These are phyloP conservation scores for Lentinula lateritia DNA, from an alignment of 768 basidiomycete species.

Conservation along the genomic window DNA sequence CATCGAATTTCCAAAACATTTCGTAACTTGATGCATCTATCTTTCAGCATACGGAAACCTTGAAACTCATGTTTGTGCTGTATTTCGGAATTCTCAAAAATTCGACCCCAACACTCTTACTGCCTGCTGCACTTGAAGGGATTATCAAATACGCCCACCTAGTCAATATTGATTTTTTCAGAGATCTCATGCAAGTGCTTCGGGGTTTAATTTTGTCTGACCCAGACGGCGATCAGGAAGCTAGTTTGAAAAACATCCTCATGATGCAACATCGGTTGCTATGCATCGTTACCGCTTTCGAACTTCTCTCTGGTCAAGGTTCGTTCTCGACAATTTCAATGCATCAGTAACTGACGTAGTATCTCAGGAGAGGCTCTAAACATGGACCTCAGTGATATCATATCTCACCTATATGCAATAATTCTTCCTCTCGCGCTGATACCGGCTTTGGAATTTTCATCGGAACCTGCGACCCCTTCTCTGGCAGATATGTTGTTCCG, in stretches of 20 bases:
- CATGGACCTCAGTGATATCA: constrained; percentile 89
- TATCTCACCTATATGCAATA: constrained; percentile 76
- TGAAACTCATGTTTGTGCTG: constrained; percentile 93
- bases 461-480: constrained; percentile 24
- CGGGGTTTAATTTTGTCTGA: constrained; percentile 66
- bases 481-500: constrained; percentile 78
- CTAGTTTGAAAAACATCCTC: constrained; percentile 19
- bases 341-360: neutral
- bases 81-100: constrained; percentile 96
- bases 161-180: constrained; percentile 98
- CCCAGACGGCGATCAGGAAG: constrained; percentile 28
- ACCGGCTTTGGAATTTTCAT: constrained; percentile 55
- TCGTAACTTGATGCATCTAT: constrained; percentile 14
- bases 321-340: neutral
- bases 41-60: constrained; percentile 90
- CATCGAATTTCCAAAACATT: neutral
- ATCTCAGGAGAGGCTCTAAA: constrained; percentile 89
- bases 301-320: constrained; percentile 96
- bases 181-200: constrained; percentile 85
- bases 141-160: constrained; percentile 92
- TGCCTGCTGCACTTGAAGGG: constrained; percentile 86
- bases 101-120: constrained; percentile 67
- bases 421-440: constrained; percentile 70
- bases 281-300: constrained; percentile 96
- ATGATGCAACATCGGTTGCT: constrained; percentile 56